A percentile compares a stretch with the other conserved stretches of the same genome.
phyloP scores from a whole-genome alignment of 2,329 filamentous ascomycete genomes.

The Macrophomina tecta region DNA sequence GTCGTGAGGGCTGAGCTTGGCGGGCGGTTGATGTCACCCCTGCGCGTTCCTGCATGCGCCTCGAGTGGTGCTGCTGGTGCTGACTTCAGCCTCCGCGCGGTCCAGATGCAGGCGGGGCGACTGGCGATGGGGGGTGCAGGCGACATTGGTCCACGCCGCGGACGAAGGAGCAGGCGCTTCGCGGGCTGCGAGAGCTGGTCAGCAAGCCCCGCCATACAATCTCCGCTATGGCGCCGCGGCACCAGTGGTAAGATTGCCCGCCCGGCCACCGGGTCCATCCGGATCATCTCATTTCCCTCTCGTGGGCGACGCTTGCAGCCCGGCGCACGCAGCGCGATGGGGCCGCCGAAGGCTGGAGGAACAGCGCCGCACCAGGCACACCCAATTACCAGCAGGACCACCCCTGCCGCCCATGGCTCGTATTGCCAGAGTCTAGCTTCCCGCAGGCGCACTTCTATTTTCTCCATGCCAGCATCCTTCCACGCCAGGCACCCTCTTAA shows the following conservation, averaged over 20 bases:
- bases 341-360: slow-evolving; percentile 9
- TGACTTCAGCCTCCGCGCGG: slow-evolving; percentile 2
- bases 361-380: slow-evolving; percentile 6
- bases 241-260: slow-evolving; percentile 4
- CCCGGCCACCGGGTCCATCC: slow-evolving; percentile 9
- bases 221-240: slow-evolving; percentile 19
- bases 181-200: neutral
- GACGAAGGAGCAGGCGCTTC: neutral
- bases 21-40: slow-evolving; percentile 19
- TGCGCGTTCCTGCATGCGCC: slow-evolving; percentile 14
- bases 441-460: slow-evolving; percentile 25
- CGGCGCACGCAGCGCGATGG: slow-evolving; percentile 17
- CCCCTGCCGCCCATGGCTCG: slow-evolving; percentile 12
- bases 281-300: slow-evolving; percentile 24
- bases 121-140: neutral
- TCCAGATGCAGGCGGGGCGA: neutral
- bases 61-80: neutral
- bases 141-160: neutral
- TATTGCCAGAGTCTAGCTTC: slow-evolving; percentile 13
- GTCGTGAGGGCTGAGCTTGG: slow-evolving; percentile 6
- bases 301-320: slow-evolving; percentile 4
- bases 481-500: slow-evolving; percentile 1
- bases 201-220: slow-evolving; percentile 20
- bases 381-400: slow-evolving; percentile 3
- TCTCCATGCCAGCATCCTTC: neutral